Percentiles rank a stretch among this genome's conserved stretches.
phyloP scores from a whole-genome alignment of 164 flowering plant species.

The Chimonanthus praecox region DNA sequence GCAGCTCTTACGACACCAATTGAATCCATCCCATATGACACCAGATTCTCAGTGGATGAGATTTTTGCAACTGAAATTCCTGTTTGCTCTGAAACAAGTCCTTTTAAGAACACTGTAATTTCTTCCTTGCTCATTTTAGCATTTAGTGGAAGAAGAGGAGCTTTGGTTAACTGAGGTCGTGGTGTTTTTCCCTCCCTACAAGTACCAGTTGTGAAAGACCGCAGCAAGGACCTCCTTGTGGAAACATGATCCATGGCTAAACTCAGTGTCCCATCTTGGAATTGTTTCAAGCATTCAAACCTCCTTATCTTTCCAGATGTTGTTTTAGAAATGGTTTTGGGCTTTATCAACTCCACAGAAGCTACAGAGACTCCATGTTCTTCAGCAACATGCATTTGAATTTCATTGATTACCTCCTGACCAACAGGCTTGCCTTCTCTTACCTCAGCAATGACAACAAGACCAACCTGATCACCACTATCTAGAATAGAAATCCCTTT shows the following conservation, averaged over 20 bases:
- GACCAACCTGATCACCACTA: slow-evolving; percentile 62
- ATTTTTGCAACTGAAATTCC: slow-evolving; percentile 41
- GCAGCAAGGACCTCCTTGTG: slow-evolving; percentile 22
- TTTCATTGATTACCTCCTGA: slow-evolving; percentile 41
- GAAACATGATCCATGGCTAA: slow-evolving; percentile 31
- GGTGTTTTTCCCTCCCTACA: slow-evolving; percentile 52
- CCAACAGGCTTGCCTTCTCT: slow-evolving; percentile 53
- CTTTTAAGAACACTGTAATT: slow-evolving; percentile 49
- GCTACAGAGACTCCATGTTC: slow-evolving; percentile 69
- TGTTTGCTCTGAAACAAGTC: slow-evolving; percentile 57
- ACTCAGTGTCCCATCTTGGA: slow-evolving; percentile 49
- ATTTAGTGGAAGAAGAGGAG: slow-evolving; percentile 12
- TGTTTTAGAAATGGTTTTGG: slow-evolving; percentile 66
- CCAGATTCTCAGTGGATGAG: slow-evolving; percentile 51
- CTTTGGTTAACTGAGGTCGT: slow-evolving; percentile 22
- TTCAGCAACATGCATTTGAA: slow-evolving; percentile 57
- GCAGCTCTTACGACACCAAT: slow-evolving; percentile 87
- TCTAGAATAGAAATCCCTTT: slow-evolving; percentile 63
- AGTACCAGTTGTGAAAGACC: slow-evolving; percentile 62
- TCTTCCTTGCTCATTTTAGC: slow-evolving; percentile 21
- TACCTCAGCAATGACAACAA: slow-evolving; percentile 76
- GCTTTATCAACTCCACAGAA: slow-evolving; percentile 57
- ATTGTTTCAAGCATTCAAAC: slow-evolving; percentile 74
- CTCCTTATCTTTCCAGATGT: slow-evolving; percentile 81
- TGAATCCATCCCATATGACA: slow-evolving; percentile 75